Conservation (phyloP, 2,329 filamentous ascomycete species). For the Cercospora sojina region DNA sequence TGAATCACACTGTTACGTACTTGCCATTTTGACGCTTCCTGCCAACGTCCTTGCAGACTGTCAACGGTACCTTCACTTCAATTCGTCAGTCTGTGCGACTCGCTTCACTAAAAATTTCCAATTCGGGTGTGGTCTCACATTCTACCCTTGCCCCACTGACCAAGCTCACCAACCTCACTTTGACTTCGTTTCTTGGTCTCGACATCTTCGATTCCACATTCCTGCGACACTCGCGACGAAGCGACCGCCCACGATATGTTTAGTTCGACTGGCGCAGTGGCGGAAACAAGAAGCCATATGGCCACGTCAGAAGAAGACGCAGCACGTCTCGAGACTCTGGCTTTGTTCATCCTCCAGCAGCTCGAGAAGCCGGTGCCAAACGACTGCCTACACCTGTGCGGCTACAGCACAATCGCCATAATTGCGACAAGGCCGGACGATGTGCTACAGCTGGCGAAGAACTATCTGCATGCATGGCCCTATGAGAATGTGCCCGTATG, state of each 20-base stretch:
- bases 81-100: not conserved
- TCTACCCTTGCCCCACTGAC: not conserved
- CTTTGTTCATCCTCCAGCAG: conserved; percentile 6
- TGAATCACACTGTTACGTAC: not conserved
- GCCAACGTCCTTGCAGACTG: not conserved
- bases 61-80: not conserved
- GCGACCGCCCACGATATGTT: not conserved
- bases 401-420: conserved; percentile 41
- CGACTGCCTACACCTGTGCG: conserved; percentile 44
- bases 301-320: conserved; percentile 2
- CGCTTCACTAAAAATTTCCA: conserved; percentile 8
- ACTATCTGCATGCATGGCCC: conserved; percentile 68
- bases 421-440: conserved; percentile 48
- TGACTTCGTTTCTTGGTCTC: not conserved
- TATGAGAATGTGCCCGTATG: conserved; percentile 64
- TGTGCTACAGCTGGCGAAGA: conserved; percentile 58
- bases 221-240: not conserved
- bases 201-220: not conserved
- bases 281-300: not conserved
- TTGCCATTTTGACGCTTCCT: not conserved
- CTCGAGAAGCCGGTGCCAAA: conserved; percentile 19
- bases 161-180: conserved; percentile 2
- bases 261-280: not conserved
- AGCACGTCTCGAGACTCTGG: conserved; percentile 2
- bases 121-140: not conserved